Conservation (phyloP, 208 protist genomes). For the Leishmania guyanensis region DNA sequence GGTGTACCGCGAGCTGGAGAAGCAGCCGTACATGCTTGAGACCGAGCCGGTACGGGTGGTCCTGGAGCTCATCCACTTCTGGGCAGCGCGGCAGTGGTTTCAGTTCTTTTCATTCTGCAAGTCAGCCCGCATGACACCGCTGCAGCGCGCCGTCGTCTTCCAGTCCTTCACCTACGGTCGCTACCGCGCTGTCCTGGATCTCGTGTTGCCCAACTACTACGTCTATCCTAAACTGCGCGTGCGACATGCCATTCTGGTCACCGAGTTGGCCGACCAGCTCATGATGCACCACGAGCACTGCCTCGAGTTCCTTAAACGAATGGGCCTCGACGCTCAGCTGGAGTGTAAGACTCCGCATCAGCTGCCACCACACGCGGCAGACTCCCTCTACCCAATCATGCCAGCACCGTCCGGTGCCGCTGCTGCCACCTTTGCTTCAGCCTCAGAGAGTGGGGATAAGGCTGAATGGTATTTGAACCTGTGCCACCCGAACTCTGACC, state of each 20-base stretch:
- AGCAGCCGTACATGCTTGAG: constrained; percentile 60
- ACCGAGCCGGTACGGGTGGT: constrained; percentile 62
- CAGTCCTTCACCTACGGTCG: constrained; percentile 87
- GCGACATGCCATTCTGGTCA: constrained; percentile 44
- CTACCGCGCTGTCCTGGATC: constrained; percentile 79
- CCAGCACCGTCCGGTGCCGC: not conserved
- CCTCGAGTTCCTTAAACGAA: constrained; percentile 52
- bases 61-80: constrained; percentile 67
- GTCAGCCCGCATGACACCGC: constrained; percentile 43
- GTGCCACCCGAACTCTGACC: constrained; percentile 28
- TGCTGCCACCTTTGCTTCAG: not conserved
- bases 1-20: constrained; percentile 76
- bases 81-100: constrained; percentile 73
- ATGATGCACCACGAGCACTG: constrained; percentile 60
- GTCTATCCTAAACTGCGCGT: constrained; percentile 66
- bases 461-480: constrained; percentile 28
- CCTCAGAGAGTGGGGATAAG: not conserved
- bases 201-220: constrained; percentile 72
- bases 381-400: not conserved
- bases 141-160: constrained; percentile 77
- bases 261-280: constrained; percentile 49
- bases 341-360: constrained; percentile 3
- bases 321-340: constrained; percentile 55
- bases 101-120: constrained; percentile 71
- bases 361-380: not conserved